phyloP scores from a whole-genome alignment of 106 monocot species.

The Dioscorea zingiberensis region DNA sequence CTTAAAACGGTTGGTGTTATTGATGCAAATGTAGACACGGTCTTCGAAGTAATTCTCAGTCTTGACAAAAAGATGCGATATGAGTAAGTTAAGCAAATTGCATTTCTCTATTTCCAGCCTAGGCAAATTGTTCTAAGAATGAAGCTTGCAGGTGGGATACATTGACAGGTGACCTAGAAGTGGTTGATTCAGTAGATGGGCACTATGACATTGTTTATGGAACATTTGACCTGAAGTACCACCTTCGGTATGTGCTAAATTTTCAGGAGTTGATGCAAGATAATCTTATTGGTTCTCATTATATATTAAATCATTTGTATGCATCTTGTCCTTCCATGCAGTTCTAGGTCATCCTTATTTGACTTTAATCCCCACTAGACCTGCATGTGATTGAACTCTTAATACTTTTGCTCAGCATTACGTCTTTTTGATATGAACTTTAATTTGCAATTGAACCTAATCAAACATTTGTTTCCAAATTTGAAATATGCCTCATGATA shows the following conservation, averaged over 20 bases:
- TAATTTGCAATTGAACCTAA: too few relatives aligned
- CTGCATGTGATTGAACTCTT: too few relatives aligned
- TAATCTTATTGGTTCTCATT: too few relatives aligned
- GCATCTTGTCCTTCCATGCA: too few relatives aligned
- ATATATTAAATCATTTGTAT: too few relatives aligned
- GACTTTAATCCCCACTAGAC: too few relatives aligned
- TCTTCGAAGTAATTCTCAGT: constrained; percentile 76
- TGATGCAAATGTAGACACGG: constrained; percentile 68
- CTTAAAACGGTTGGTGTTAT: constrained; percentile 88
- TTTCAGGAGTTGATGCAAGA: too few relatives aligned
- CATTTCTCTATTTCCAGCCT: background rate
- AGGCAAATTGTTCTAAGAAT: constrained; percentile 10
- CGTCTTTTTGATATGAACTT: too few relatives aligned
- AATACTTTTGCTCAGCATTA: too few relatives aligned
- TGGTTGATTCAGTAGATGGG: constrained; percentile 68
- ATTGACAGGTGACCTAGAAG: constrained; percentile 72
- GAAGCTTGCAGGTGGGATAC: constrained; percentile 85
- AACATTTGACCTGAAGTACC: constrained; percentile 64
- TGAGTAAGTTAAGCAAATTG: constrained; percentile 57
- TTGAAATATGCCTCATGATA: too few relatives aligned
- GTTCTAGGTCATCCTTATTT: too few relatives aligned
- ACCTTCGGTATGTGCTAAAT: constrained; percentile 42
- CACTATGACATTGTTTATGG: constrained; percentile 93
- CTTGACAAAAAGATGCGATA: constrained; percentile 69
- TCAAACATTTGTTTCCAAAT: too few relatives aligned